A percentile compares a stretch with the other conserved stretches of the same genome.
phyloP scores from a whole-genome alignment of 805 yeast genomes.

The Candida pseudoglaebosa region DNA sequence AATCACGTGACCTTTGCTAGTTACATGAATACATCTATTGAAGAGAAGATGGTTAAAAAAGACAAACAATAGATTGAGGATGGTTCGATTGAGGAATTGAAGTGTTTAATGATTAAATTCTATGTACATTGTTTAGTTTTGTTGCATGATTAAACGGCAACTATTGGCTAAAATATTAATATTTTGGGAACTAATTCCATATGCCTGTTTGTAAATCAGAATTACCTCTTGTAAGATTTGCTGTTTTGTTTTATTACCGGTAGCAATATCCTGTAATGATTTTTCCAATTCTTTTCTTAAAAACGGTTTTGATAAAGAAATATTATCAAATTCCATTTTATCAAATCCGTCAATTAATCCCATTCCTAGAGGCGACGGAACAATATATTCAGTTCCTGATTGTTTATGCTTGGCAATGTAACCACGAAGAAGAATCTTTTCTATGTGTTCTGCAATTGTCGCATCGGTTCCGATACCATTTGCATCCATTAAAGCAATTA shows the following conservation, averaged over 20 bases:
- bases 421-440: slow-evolving; percentile 64
- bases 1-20: too few species aligned
- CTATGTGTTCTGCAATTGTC: slow-evolving; percentile 96
- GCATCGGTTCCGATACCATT: slow-evolving; percentile 99
- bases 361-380: slow-evolving; percentile 82
- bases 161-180: slow-evolving; percentile 29
- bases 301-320: slow-evolving; percentile 77
- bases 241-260: slow-evolving; percentile 52
- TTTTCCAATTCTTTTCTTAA: slow-evolving; percentile 72
- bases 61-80: too few species aligned
- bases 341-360: slow-evolving; percentile 88
- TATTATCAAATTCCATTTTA: slow-evolving; percentile 60
- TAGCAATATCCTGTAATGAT: slow-evolving; percentile 61
- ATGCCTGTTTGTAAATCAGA: slow-evolving; percentile 39
- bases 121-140: neutral
- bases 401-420: slow-evolving; percentile 52
- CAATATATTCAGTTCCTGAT: slow-evolving; percentile 42
- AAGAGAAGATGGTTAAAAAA: too few species aligned
- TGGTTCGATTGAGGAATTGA: too few species aligned
- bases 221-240: slow-evolving; percentile 47
- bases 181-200: slow-evolving; percentile 42
- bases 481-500: slow-evolving; percentile 90
- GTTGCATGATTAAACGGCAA: slow-evolving; percentile 12
- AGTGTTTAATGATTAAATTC: too few species aligned
- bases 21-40: too few species aligned